Evolutionary conservation across 768 basidiomycete species (phyloP), one percentile per base, ranked within the genome.

Genomic region (Psilocybe tampanensis): DNA sequence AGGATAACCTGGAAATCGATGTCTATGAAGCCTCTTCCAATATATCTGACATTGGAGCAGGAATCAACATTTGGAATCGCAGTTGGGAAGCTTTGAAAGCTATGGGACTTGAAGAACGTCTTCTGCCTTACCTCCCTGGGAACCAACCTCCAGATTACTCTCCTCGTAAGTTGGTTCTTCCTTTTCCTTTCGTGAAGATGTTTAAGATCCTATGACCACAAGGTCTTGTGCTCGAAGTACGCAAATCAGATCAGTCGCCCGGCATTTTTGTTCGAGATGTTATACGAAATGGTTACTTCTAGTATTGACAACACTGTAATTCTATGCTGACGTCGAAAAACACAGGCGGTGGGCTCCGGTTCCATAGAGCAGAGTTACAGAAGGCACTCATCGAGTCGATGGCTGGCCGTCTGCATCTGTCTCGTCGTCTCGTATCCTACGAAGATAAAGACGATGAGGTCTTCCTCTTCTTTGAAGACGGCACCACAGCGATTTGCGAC

Each of bases 1-100:
- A 62, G n/a, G 52, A 57, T 50, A 61, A 59, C 1, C 58, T 72
- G 8, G 66, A 73, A 1, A 66, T 81, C 4, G 70, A 75, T n/a
- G 59, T 81, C 13, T 82, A 77, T 58, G 80, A 82, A 51, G 70
- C 76, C 8, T 67, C 77, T 2, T 60, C 73, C 0, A 62, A 64
- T 19, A 70, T 82, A 32, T 70, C 72, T 2, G 76, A 78, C 43
- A 66, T 77, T 42, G 80, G 80, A 8, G 80, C 79, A 19, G 80
- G 80, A 0, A 74, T 82, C 42, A 69, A 66, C 2, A 59, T 79
- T 5, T 80, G 72, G 72, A 72, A 69, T 33, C 72, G 77, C 23
- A 66, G 69, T 11, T 75, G 75, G 75, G 72, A 71, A 12, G 68
- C 77, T 6, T 57, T 81, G 62, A 66, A 73, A 29, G 62, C 68